These are phyloP conservation scores for Aaosphaeria pasadenensis DNA, from an alignment of 2,329 filamentous ascomycete species.

Conservation along the genomic window DNA sequence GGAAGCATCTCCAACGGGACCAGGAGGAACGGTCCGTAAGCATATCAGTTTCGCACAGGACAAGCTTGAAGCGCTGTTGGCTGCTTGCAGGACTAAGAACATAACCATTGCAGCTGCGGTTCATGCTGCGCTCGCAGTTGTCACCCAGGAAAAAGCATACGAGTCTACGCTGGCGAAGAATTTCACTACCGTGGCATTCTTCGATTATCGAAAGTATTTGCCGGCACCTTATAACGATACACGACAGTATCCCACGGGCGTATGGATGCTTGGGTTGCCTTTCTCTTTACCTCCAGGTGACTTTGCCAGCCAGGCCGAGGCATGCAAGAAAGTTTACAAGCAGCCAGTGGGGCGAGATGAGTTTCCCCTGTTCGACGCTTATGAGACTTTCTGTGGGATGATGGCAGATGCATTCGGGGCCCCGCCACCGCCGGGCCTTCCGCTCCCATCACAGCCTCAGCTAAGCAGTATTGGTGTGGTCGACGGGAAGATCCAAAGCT, in stretches of 20 bases:
- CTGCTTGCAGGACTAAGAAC: constrained; percentile 1
- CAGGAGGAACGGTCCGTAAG: neutral
- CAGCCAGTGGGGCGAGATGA: constrained; percentile 3
- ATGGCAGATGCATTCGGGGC: constrained; percentile 4
- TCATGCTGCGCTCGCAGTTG: constrained; percentile 1
- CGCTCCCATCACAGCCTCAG: constrained; percentile 2
- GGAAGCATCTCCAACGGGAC: constrained; percentile 1
- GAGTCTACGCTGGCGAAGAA: constrained; percentile 1
- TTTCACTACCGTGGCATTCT: constrained; percentile 3
- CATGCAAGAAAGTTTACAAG: constrained; percentile 2
- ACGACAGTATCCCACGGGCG: constrained; percentile 1
- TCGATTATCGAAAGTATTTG: constrained; percentile 4
- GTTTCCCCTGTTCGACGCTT: constrained; percentile 2
- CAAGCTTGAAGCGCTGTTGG: constrained; percentile 1
- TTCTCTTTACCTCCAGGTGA: constrained; percentile 1
- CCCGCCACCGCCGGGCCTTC: constrained; percentile 1
- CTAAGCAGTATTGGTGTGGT: constrained; percentile 1
- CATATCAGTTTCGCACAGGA: constrained; percentile 1
- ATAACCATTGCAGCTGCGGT: constrained; percentile 1
- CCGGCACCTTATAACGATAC: constrained; percentile 1
- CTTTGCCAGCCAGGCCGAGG: constrained; percentile 1
- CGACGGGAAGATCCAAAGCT: constrained; percentile 2
- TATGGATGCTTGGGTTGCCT: constrained; percentile 3
- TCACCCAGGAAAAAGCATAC: constrained; percentile 3
- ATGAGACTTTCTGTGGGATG: constrained; percentile 3